These are phyloP conservation scores for Gracilaria caudata DNA, from an alignment of 23 red algal species.

Conservation along the genomic window DNA sequence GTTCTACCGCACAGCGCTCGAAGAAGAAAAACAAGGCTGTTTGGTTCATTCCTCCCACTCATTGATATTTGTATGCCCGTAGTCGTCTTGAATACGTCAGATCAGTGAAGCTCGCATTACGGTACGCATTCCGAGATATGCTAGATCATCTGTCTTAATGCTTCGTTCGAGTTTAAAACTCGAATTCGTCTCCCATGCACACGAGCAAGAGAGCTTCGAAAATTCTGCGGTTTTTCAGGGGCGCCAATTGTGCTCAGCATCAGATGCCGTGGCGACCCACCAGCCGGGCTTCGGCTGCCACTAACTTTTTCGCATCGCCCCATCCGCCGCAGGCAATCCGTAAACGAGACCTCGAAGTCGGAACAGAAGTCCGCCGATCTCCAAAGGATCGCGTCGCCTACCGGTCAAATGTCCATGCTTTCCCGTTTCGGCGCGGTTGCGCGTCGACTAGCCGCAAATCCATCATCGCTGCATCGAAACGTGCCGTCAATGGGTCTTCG, in stretches of 20 bases:
- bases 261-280: neutral
- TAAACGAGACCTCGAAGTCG: neutral
- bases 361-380: constrained; percentile 8
- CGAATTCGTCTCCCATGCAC: neutral
- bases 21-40: constrained; percentile 16
- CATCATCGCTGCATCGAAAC: constrained; percentile 12
- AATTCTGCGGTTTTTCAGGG: constrained; percentile 13
- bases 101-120: neutral
- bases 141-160: too few relatives aligned
- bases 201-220: neutral
- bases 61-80: neutral
- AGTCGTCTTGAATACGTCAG: neutral
- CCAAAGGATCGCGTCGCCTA: constrained; percentile 3
- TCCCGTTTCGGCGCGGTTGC: constrained; percentile 43
- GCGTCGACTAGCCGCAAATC: constrained; percentile 44
- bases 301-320: neutral
- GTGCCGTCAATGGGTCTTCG: constrained; percentile 28
- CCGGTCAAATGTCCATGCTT: constrained; percentile 45
- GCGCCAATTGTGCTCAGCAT: neutral
- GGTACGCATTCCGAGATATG: too few relatives aligned
- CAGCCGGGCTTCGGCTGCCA: neutral
- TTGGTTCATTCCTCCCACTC: neutral
- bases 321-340: neutral
- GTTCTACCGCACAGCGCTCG: constrained; percentile 4
- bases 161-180: neutral